phyloP scores from a whole-genome alignment of 192 early-diverging fungal species.

The Cladochytrium replicatum region DNA sequence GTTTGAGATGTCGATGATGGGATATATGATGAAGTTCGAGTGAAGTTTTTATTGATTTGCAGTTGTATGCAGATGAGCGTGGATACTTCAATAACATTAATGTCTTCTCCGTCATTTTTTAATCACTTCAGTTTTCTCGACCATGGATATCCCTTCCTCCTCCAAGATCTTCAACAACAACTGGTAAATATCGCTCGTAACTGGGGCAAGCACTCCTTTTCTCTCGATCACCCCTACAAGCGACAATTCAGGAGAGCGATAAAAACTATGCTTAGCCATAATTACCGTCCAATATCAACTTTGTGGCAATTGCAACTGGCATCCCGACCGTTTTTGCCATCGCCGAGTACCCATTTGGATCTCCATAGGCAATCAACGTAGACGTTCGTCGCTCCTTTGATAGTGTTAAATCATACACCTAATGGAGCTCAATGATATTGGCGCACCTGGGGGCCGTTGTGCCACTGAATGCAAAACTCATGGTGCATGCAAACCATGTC shows the following conservation, averaged over 20 bases:
- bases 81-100: too few relatives aligned
- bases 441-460: slow-evolving; percentile 57
- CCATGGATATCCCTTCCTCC: slow-evolving; percentile 78
- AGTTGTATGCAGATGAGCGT: too few relatives aligned
- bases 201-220: slow-evolving; percentile 88
- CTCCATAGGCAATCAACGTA: slow-evolving; percentile 87
- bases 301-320: slow-evolving; percentile 90
- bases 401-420: slow-evolving; percentile 18
- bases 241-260: background rate
- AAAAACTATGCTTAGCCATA: background rate
- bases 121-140: too few relatives aligned
- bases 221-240: slow-evolving; percentile 21
- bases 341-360: slow-evolving; percentile 75
- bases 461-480: slow-evolving; percentile 74
- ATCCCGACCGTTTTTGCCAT: slow-evolving; percentile 98
- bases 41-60: too few relatives aligned
- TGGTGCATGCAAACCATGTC: slow-evolving; percentile 94
- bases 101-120: too few relatives aligned
- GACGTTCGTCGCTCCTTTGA: slow-evolving; percentile 55
- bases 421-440: too few relatives aligned
- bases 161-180: slow-evolving; percentile 83
- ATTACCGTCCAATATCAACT: slow-evolving; percentile 84
- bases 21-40: too few relatives aligned
- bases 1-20: too few relatives aligned
- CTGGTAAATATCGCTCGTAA: slow-evolving; percentile 78